Conservation (phyloP, 2,329 filamentous ascomycete species). For the Epichloe scottii region DNA sequence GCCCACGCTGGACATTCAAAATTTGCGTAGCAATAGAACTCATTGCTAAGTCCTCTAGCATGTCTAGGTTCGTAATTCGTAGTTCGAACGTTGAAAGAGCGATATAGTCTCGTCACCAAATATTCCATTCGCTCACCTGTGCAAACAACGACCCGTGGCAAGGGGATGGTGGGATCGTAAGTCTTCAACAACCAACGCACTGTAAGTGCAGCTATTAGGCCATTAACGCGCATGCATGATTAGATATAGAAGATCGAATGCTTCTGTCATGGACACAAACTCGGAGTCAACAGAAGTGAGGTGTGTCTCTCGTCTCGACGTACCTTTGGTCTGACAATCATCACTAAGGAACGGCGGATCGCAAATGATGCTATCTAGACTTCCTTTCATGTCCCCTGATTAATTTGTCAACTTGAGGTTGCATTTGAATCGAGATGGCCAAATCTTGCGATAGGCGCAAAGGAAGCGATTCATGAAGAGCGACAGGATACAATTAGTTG, state of each 20-base stretch:
- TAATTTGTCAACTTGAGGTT: not conserved
- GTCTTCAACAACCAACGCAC: slow-evolving; percentile 56
- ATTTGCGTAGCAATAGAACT: slow-evolving; percentile 70
- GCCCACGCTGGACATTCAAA: slow-evolving; percentile 51
- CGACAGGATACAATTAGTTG: not conserved
- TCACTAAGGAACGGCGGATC: slow-evolving; percentile 72
- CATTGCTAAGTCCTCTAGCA: slow-evolving; percentile 63
- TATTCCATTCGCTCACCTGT: slow-evolving; percentile 66
- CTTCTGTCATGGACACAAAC: not conserved
- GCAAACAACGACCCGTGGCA: slow-evolving; percentile 46
- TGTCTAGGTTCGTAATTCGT: slow-evolving; percentile 60
- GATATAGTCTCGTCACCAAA: slow-evolving; percentile 55
- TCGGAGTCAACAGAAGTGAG: not conserved
- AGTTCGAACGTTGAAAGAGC: slow-evolving; percentile 44
- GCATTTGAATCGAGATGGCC: not conserved
- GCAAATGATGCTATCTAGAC: slow-evolving; percentile 56
- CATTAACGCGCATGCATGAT: not conserved
- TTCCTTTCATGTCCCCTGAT: slow-evolving; percentile 43
- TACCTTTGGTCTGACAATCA: slow-evolving; percentile 70
- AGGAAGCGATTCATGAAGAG: not conserved
- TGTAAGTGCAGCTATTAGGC: slow-evolving; percentile 52
- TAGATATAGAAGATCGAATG: not conserved
- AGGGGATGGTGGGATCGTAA: slow-evolving; percentile 7
- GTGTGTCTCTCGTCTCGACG: slow-evolving; percentile 8
- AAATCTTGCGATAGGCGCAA: not conserved